Evolutionary conservation across 768 basidiomycete genomes (phyloP).

Genomic region (Amanita muscaria): DNA sequence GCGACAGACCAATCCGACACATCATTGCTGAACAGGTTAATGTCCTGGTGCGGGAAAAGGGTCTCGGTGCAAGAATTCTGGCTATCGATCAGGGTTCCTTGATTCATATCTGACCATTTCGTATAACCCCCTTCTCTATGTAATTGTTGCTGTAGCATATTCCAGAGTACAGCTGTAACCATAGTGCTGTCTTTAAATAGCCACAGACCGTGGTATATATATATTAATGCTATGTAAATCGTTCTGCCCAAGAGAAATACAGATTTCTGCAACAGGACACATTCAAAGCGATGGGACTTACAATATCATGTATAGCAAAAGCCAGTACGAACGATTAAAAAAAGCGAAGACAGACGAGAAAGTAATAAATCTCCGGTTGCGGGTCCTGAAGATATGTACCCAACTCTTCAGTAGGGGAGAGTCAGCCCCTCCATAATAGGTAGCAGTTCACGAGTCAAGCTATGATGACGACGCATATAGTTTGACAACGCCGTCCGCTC

Average conservation of each 20-base stretch:
- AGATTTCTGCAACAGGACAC: not conserved
- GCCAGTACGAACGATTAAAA: not conserved
- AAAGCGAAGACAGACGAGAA: not conserved
- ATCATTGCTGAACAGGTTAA: conserved; percentile 70
- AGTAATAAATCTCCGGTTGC: not conserved
- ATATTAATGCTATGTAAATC: no score
- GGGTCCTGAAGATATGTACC: not conserved
- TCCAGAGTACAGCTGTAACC: not conserved
- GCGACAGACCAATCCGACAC: conserved; percentile 46
- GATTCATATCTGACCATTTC: conserved; percentile 41
- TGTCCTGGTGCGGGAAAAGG: conserved; percentile 46
- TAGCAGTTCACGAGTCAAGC: no score
- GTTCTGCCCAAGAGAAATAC: no score
- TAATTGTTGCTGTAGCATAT: not conserved
- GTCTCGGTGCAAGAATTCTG: conserved; percentile 65
- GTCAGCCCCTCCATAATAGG: not conserved
- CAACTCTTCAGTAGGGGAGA: no score
- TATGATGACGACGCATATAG: conserved; percentile 79
- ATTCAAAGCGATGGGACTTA: not conserved
- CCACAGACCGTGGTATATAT: no score
- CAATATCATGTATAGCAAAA: conserved; percentile 1
- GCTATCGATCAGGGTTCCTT: conserved; percentile 74
- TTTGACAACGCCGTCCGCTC: conserved; percentile 93
- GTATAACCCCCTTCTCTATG: not conserved
- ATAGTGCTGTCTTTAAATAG: not conserved